Base-by-base conservation (phyloP, 1,139 yeast genomes). In the Lodderomyces orthopsilosis region DNA sequence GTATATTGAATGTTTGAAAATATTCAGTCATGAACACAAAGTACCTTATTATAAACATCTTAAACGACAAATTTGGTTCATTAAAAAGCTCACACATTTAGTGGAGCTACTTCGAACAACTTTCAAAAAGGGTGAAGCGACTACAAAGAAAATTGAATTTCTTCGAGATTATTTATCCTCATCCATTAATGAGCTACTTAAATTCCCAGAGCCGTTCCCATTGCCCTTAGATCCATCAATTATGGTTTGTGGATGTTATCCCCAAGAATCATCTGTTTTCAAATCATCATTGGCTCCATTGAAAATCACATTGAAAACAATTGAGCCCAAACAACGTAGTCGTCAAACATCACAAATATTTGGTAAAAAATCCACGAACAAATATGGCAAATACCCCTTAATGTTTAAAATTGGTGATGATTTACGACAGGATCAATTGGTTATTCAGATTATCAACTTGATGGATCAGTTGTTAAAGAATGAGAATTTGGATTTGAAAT, bases 381-480 rank as follows among this genome's bases (percentile, higher is more conserved):
- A 64, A 44, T 61, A 71, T 46, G 86, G 84, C 0, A 73, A 70
- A 41, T 94, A 90, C 61, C 82, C 95, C 3, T 66, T 93, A 37
- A 93, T 94, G 85, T 90, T 90, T 65, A 94, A 94, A 61, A 86
- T 87, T 40, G 98, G 99, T 2, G 98, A 94, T 63, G 98, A 94
- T 59, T 69, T 94, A 41, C 73, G 98, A 46, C 99, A 94, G 61
- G 99, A 94, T 66, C 99, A 94, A 61, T 75, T 94, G 52, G 95
- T 93, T 19, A 87, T 90, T 42, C 98, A 94, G 62, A 88, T 94
- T 46, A 87, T 94, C 43, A 79, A 85, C 43, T 68, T 94, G 46
- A 93, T 94, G 96, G 96, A 93, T 61, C 90, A 83, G 57, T 74
- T 94, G 41, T 66, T 94, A 45, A 82, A 85, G 51, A 88, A 88